phyloP scores from a whole-genome alignment of 225 moss, liverwort and hornwort genomes.

The Takakia lepidozioides region DNA sequence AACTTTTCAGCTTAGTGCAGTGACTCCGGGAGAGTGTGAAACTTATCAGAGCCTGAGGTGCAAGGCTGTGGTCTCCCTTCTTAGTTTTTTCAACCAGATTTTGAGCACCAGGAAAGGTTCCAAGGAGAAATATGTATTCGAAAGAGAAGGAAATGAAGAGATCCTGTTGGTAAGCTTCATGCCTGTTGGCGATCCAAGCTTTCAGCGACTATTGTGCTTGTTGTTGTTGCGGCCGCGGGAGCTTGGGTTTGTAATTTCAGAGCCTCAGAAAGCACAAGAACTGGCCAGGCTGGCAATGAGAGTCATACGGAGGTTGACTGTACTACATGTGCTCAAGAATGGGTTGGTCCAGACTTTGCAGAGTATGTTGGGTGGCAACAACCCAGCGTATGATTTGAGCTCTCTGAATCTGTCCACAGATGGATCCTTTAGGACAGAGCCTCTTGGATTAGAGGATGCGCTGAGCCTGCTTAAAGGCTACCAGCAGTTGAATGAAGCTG shows the following conservation, averaged over 20 bases:
- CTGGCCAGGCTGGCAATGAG: constrained; percentile 51
- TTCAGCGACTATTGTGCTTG: constrained; percentile 46
- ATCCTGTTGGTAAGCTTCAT: constrained; percentile 27
- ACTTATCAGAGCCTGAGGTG: constrained; percentile 43
- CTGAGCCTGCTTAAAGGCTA: constrained; percentile 75
- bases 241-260: constrained; percentile 62
- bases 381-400: constrained; percentile 42
- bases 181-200: constrained; percentile 28
- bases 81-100: constrained; percentile 48
- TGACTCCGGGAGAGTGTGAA: constrained; percentile 70
- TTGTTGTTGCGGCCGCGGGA: constrained; percentile 59
- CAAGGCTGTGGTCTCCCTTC: constrained; percentile 40
- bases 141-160: too few species aligned
- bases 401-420: constrained; percentile 33
- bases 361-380: constrained; percentile 34
- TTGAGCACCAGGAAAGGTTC: constrained; percentile 22
- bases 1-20: constrained; percentile 17
- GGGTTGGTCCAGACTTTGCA: constrained; percentile 49
- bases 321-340: constrained; percentile 28
- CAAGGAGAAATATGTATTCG: too few species aligned
- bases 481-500: constrained; percentile 63
- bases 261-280: constrained; percentile 51
- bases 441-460: constrained; percentile 48
- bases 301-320: constrained; percentile 52
- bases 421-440: constrained; percentile 16